These are phyloP conservation scores for Lasiodiplodia citricola DNA, from an alignment of 2,329 filamentous ascomycete species.

Conservation along the genomic window DNA sequence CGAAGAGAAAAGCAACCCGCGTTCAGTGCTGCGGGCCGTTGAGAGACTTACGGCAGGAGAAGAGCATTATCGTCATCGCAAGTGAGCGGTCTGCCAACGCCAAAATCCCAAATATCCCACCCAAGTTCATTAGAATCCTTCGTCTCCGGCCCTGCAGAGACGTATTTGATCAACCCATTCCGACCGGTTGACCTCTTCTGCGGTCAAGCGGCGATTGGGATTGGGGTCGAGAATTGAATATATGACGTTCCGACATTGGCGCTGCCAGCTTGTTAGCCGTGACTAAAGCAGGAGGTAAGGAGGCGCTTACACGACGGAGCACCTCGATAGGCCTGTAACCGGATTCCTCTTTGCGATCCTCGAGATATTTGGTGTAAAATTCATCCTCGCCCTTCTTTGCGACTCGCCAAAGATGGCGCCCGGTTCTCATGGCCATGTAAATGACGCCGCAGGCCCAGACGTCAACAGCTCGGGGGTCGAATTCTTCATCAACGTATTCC, in stretches of 20 bases:
- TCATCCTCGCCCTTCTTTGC: slow-evolving; percentile 97
- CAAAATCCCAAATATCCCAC: slow-evolving; percentile 23
- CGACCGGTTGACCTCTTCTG: slow-evolving; percentile 94
- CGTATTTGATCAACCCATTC: slow-evolving; percentile 99
- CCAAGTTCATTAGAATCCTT: slow-evolving; percentile 71
- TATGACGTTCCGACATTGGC: slow-evolving; percentile 96
- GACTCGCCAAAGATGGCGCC: slow-evolving; percentile 94
- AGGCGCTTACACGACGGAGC: slow-evolving; percentile 75
- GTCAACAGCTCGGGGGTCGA: slow-evolving; percentile 96
- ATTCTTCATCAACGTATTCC: slow-evolving; percentile 93
- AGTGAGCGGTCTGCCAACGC: slow-evolving; percentile 23
- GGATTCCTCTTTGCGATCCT: slow-evolving; percentile 90
- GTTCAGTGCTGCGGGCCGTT: slow-evolving; percentile 1
- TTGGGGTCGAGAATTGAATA: slow-evolving; percentile 98
- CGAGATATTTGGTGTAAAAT: slow-evolving; percentile 92
- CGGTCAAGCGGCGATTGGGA: slow-evolving; percentile 87
- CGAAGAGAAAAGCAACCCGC: slow-evolving; percentile 9
- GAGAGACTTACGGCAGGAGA: slow-evolving; percentile 5
- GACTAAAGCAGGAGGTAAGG: slow-evolving; percentile 7
- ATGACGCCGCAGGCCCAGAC: slow-evolving; percentile 99
- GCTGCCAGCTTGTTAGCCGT: slow-evolving; percentile 58
- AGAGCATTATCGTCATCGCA: slow-evolving; percentile 17
- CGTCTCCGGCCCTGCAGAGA: slow-evolving; percentile 93
- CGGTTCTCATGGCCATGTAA: slow-evolving; percentile 99
- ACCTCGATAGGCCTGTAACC: slow-evolving; percentile 97